Base-by-base conservation (phyloP, 2,329 filamentous ascomycete species). In the Hypoxylon sp. region DNA sequence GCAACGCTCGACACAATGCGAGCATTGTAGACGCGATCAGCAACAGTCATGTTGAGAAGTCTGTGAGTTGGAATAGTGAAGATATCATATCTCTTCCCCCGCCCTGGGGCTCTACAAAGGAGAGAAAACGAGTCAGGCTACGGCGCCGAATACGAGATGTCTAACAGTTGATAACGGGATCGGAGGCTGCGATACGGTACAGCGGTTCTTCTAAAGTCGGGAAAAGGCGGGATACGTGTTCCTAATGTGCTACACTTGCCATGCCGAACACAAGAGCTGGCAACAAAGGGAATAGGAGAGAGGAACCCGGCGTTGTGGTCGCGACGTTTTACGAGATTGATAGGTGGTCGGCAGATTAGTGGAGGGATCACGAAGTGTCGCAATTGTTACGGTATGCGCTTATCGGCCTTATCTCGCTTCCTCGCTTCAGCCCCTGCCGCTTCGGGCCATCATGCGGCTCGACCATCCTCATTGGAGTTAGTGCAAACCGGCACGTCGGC, bases 1-100 rank as follows among this genome's bases (percentile, higher is more conserved):
- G 95, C 94, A 64, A 95, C 84, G 75, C 95, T 95, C 72, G 95
- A 95, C 63, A 96, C 82, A 60, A 97, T 85, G 74, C 95, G 92
- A 70, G 90, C 90, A 76, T 85, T 88, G 71, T 86, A 84, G 72
- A 89, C 82, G 54, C 84, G 80, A 35, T 80, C 81, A 72, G 87
- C 84, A 57, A 83, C 76, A 80, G 85, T 84, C 70, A 77, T 84
- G 66, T 61, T 73, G 70, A 61, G 58, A 11, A 25, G 17, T 22
- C 11, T 6, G 40, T 11, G 14, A 50, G 27, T 48, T 57, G 37
- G 33, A 25, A 35, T 42, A 35, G 48, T 17, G 33, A 54, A 56
- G 46, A 44, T 67, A 53, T 70, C 69, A 68, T 68, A 27, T 61
- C 61, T 64, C 27, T 46, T 56, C 20, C 20, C 27, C 33, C 14